Evolutionary conservation across 352 stramenopile species (phyloP).

Genomic region (Vaucheria bursata): DNA sequence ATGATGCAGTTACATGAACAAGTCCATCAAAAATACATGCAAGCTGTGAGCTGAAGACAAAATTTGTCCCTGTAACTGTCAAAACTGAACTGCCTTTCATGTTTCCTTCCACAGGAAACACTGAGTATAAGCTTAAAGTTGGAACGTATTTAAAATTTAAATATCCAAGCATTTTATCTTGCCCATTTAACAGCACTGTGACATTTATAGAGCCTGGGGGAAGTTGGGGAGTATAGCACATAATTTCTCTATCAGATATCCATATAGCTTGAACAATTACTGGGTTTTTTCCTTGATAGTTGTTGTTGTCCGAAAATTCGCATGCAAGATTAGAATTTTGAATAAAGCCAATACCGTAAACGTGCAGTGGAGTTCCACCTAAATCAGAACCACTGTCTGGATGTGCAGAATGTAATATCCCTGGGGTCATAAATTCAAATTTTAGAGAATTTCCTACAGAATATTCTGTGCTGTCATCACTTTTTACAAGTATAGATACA

Average conservation of each 20-base stretch:
- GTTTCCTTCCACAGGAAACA: constrained; percentile 21
- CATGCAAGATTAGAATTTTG: constrained; percentile 20
- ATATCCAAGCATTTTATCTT: not conserved
- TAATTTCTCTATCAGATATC: not conserved
- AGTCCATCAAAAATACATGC: constrained; percentile 54
- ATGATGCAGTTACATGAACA: constrained; percentile 27
- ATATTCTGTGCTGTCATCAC: not conserved
- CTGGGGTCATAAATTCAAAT: no score
- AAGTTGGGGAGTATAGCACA: constrained; percentile 10
- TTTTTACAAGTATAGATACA: not conserved
- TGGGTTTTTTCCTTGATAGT: constrained; percentile 7
- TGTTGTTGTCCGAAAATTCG: constrained; percentile 15
- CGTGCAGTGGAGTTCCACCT: constrained; percentile 42
- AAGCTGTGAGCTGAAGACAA: constrained; percentile 49
- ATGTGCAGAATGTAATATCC: no score
- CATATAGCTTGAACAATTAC: not conserved
- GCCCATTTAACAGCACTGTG: not conserved
- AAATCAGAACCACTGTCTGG: constrained; percentile 18
- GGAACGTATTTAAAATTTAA: not conserved
- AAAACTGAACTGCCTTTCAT: constrained; percentile 53
- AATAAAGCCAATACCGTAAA: constrained; percentile 21
- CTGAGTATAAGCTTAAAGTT: not conserved
- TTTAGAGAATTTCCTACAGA: no score
- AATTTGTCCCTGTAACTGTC: constrained; percentile 48
- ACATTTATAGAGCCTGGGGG: not conserved